Conservation (phyloP, 2,329 filamentous ascomycete genomes). For the Pseudogymnoascus destructans region DNA sequence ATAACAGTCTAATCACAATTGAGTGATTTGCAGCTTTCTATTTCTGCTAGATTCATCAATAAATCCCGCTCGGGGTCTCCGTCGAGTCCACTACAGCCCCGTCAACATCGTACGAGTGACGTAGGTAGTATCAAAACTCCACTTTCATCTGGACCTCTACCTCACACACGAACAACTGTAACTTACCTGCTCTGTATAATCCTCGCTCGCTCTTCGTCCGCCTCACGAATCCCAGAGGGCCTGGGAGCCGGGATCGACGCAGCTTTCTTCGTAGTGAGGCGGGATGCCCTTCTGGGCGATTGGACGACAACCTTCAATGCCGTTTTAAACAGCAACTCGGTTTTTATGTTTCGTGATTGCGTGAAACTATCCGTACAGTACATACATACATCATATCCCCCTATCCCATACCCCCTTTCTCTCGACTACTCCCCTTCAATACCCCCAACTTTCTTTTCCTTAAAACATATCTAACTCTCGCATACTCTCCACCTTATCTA, state of each 20-base stretch:
- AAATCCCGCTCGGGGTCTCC: not conserved
- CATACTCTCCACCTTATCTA: not conserved
- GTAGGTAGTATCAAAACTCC: not conserved
- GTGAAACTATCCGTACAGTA: not conserved
- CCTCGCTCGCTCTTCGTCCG: not conserved
- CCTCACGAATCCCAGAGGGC: not conserved
- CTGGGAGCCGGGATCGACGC: not conserved
- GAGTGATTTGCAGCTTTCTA: not conserved
- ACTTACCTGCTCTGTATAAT: not conserved
- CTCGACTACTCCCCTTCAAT: not conserved
- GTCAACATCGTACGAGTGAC: not conserved
- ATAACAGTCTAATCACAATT: not conserved
- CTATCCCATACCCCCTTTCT: not conserved
- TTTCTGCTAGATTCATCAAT: not conserved
- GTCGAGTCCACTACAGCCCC: not conserved
- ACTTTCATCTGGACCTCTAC: not conserved
- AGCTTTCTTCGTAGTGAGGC: not conserved
- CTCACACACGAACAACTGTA: not conserved
- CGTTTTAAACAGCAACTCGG: not conserved
- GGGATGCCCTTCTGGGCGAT: not conserved
- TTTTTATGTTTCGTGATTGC: not conserved
- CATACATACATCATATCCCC: not conserved
- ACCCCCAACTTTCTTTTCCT: not conserved
- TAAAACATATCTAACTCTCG: not conserved
- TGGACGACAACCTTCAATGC: not conserved